phyloP scores from a whole-genome alignment of 768 basidiomycete species.

The Saitozyma podzolica region DNA sequence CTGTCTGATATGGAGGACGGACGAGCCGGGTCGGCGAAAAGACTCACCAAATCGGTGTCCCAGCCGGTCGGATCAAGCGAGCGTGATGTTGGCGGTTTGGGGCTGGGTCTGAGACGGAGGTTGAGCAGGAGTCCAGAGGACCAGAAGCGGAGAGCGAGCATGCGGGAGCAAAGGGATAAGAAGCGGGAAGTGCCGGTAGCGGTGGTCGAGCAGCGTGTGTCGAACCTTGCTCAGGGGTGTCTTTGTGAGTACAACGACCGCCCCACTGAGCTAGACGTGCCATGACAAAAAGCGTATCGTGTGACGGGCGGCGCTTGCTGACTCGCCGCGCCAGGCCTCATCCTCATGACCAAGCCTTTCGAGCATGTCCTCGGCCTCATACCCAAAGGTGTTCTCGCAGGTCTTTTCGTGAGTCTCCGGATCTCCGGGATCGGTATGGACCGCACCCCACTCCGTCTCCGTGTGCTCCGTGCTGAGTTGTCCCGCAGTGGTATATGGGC shows the following conservation, averaged over 20 bases:
- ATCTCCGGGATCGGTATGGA: slow-evolving; percentile 51
- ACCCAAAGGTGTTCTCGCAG: slow-evolving; percentile 72
- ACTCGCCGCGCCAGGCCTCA: slow-evolving; percentile 55
- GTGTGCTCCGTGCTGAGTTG: slow-evolving; percentile 40
- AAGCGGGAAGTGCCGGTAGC: slow-evolving; percentile 55
- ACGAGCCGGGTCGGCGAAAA: background rate
- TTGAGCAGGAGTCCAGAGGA: background rate
- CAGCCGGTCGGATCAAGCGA: background rate
- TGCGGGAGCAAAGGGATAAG: slow-evolving; percentile 17
- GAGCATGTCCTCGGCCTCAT: slow-evolving; percentile 75
- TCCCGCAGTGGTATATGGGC: slow-evolving; percentile 78
- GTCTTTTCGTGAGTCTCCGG: slow-evolving; percentile 69
- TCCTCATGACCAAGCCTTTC: slow-evolving; percentile 78
- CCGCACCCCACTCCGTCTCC: background rate
- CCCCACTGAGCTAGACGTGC: background rate
- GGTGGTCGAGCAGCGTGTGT: slow-evolving; percentile 90
- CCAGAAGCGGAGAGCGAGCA: slow-evolving; percentile 13
- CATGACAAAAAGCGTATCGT: background rate
- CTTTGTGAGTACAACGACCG: slow-evolving; percentile 56
- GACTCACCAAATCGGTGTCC: background rate
- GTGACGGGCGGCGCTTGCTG: background rate
- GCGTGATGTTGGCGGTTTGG: background rate
- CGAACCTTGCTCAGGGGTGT: slow-evolving; percentile 80
- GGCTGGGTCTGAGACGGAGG: background rate
- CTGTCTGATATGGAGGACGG: slow-evolving; percentile 24